Conservation (phyloP, 2,329 filamentous ascomycete genomes). For the Aspergillus melleus region DNA sequence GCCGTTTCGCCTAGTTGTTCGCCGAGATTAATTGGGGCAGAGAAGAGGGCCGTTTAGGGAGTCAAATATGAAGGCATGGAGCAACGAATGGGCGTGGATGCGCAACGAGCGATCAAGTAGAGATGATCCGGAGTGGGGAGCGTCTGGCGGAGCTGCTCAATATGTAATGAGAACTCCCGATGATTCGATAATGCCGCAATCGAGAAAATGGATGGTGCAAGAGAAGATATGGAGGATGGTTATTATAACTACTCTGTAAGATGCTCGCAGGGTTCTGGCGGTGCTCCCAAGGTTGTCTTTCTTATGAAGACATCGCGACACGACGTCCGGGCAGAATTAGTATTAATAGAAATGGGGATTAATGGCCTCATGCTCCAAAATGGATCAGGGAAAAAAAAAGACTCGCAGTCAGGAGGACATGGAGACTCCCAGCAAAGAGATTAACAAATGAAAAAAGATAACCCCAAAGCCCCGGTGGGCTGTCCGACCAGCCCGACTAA, state of each 20-base stretch:
- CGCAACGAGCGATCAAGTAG: background rate
- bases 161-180: slow-evolving; percentile 5
- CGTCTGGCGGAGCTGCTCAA: slow-evolving; percentile 1
- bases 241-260: background rate
- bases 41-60: background rate
- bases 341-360: background rate
- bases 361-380: background rate
- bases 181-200: slow-evolving; percentile 24
- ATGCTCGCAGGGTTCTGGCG: background rate
- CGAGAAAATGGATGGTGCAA: slow-evolving; percentile 23
- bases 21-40: background rate
- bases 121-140: background rate
- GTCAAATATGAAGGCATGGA: background rate
- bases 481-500: background rate
- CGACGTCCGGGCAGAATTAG: background rate
- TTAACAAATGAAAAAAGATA: background rate
- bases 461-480: no score
- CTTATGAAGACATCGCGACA: slow-evolving; percentile 4
- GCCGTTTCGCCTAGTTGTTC: background rate
- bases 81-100: background rate
- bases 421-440: background rate
- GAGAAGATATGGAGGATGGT: slow-evolving; percentile 2
- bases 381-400: no score
- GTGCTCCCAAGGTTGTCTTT: slow-evolving; percentile 5
- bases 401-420: background rate